These are phyloP conservation scores for Aspergillus taichungensis DNA, from an alignment of 495 filamentous ascomycete genomes.

Conservation along the genomic window DNA sequence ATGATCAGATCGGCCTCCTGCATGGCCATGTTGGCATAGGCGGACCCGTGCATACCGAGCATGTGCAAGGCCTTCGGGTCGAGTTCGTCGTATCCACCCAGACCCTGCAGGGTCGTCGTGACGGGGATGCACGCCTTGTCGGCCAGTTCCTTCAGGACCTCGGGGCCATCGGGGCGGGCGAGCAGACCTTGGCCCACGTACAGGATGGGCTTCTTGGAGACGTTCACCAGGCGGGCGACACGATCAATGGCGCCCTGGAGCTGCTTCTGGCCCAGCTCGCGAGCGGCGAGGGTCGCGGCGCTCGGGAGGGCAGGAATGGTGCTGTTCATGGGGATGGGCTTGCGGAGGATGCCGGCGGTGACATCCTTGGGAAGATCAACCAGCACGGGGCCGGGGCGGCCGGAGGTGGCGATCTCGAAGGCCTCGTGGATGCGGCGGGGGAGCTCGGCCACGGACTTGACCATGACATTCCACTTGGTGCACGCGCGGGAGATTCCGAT, in stretches of 20 bases:
- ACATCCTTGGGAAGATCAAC: constrained; percentile 56
- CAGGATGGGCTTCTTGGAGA: constrained; percentile 50
- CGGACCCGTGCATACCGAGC: constrained; percentile 57
- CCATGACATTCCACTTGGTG: constrained; percentile 60
- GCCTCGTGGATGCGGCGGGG: constrained; percentile 52
- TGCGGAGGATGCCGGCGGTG: constrained; percentile 40
- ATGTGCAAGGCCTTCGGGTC: constrained; percentile 51
- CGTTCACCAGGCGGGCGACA: constrained; percentile 49
- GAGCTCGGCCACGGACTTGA: constrained; percentile 50
- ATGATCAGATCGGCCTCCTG: constrained; percentile 58
- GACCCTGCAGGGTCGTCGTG: constrained; percentile 56
- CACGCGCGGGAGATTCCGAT: constrained; percentile 52
- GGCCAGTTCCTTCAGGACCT: constrained; percentile 45
- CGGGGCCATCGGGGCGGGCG: constrained; percentile 39
- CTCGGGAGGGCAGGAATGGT: constrained; percentile 46
- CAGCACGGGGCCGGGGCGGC: constrained; percentile 52
- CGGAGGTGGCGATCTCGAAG: constrained; percentile 52
- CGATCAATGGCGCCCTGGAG: constrained; percentile 41
- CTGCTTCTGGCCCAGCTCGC: constrained; percentile 38
- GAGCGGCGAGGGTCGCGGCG: constrained; percentile 45
- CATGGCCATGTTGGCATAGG: constrained; percentile 56
- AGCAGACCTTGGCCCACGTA: constrained; percentile 53
- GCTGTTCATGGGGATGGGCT: constrained; percentile 46
- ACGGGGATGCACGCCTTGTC: constrained; percentile 53
- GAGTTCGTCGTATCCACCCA: constrained; percentile 54